These are phyloP conservation scores for Diaporthe longicolla DNA, from an alignment of 2,329 filamentous ascomycete genomes.

Conservation along the genomic window DNA sequence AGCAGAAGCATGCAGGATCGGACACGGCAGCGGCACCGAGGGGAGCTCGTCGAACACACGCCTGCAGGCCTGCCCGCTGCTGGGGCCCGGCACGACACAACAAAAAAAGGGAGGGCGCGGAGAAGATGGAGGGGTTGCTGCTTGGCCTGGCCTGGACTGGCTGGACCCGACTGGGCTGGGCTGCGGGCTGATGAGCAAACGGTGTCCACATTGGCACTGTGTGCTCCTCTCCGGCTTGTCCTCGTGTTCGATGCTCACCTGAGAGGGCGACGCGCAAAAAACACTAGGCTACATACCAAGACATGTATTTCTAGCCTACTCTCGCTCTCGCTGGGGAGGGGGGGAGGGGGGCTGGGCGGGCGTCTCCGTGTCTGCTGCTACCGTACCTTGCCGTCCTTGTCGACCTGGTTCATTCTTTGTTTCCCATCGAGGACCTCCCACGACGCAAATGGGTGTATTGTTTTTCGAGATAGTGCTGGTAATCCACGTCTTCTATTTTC, in stretches of 20 bases:
- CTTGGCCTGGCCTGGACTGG: conserved; percentile 29
- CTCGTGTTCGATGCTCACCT: conserved; percentile 37
- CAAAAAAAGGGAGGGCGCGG: conserved; percentile 33
- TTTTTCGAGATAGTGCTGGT: not conserved
- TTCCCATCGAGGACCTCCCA: not conserved
- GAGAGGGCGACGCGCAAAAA: conserved; percentile 13
- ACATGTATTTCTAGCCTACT: conserved; percentile 4
- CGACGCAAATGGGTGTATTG: not conserved
- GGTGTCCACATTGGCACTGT: conserved; percentile 35
- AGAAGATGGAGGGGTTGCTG: conserved; percentile 38
- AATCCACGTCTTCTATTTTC: not conserved
- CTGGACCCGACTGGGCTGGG: conserved; percentile 27
- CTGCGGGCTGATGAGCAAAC: conserved; percentile 18
- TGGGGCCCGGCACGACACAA: conserved; percentile 9
- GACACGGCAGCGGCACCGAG: conserved; percentile 19
- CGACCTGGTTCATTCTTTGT: conserved; percentile 2
- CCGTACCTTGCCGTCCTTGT: too few relatives aligned
- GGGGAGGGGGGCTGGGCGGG: conserved; percentile 15
- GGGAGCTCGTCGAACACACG: conserved; percentile 10
- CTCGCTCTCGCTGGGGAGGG: not conserved
- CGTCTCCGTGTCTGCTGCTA: conserved; percentile 4
- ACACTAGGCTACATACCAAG: conserved; percentile 30
- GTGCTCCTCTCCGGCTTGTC: conserved; percentile 34
- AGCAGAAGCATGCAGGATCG: conserved; percentile 4
- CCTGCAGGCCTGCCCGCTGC: too few relatives aligned